These are phyloP conservation scores for Trichoderma guizhouense DNA, from an alignment of 2,329 filamentous ascomycete species.

Conservation along the genomic window DNA sequence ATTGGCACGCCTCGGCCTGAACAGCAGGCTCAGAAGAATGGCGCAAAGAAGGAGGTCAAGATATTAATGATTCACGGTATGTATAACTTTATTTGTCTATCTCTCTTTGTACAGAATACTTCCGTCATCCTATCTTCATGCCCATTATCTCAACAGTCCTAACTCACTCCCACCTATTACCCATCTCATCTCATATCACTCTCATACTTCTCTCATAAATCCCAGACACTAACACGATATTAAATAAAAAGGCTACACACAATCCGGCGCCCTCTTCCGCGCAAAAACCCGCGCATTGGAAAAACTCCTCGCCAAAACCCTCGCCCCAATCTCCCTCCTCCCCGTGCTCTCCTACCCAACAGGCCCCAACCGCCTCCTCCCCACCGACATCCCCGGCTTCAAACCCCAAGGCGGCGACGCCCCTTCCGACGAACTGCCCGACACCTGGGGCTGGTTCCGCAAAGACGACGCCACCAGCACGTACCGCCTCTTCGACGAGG, in stretches of 20 bases:
- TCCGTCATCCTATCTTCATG: background rate
- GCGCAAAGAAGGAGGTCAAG: constrained; percentile 52
- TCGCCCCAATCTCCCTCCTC: constrained; percentile 55
- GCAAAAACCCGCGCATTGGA: constrained; percentile 84
- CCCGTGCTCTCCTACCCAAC: constrained; percentile 65
- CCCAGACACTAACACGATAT: background rate
- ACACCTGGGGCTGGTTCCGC: constrained; percentile 82
- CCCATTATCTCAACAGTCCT: background rate
- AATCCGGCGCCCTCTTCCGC: constrained; percentile 81
- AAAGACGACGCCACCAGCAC: constrained; percentile 59
- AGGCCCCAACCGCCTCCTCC: constrained; percentile 59
- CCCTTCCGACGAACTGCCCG: constrained; percentile 43
- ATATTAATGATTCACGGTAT: constrained; percentile 75
- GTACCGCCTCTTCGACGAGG: constrained; percentile 69
- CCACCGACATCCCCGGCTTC: constrained; percentile 69
- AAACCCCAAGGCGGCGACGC: constrained; percentile 27
- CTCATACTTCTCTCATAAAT: background rate
- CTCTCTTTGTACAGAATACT: no score
- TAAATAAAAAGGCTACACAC: constrained; percentile 69
- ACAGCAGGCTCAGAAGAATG: constrained; percentile 33
- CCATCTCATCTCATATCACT: background rate
- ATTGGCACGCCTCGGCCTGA: constrained; percentile 21
- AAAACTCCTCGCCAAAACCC: constrained; percentile 73
- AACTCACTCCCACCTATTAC: background rate
- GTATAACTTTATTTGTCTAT: constrained; percentile 14